Conservation (phyloP, 257 asterid species). For the Solanum pimpinellifolium region DNA sequence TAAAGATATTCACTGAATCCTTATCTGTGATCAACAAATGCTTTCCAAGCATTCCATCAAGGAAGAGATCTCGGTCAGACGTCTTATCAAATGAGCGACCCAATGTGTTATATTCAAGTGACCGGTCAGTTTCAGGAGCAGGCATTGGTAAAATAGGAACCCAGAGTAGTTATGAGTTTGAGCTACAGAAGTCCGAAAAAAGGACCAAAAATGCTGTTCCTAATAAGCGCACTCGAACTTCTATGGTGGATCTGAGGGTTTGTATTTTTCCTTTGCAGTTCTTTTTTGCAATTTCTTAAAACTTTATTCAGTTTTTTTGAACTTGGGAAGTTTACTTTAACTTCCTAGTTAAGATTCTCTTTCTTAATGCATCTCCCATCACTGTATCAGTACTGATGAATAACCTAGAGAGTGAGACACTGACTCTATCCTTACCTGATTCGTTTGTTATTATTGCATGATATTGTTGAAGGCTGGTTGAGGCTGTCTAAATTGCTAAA, state of each 20-base stretch:
- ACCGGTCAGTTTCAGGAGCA: conserved; percentile 50
- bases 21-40: conserved; percentile 72
- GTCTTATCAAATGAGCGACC: conserved; percentile 59
- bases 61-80: conserved; percentile 81
- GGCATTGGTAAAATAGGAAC: conserved; percentile 46
- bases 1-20: conserved; percentile 71
- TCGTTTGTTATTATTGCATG: neutral
- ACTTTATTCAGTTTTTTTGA: neutral
- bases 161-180: conserved; percentile 63
- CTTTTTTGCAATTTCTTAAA: neutral
- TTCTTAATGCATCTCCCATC: neutral
- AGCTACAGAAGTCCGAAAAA: conserved; percentile 65
- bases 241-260: conserved; percentile 70
- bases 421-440: neutral
- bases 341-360: neutral
- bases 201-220: conserved; percentile 53
- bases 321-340: neutral
- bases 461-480: neutral
- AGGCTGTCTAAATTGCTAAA: neutral
- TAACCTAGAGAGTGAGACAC: neutral
- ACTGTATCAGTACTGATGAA: neutral
- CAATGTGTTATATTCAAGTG: conserved; percentile 41
- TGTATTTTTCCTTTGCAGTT: conserved; percentile 10
- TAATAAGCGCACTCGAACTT: conserved; percentile 89
- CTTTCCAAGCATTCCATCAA: conserved; percentile 66